Conservation (phyloP, 768 basidiomycete genomes). For the Cubamyces sp. region DNA sequence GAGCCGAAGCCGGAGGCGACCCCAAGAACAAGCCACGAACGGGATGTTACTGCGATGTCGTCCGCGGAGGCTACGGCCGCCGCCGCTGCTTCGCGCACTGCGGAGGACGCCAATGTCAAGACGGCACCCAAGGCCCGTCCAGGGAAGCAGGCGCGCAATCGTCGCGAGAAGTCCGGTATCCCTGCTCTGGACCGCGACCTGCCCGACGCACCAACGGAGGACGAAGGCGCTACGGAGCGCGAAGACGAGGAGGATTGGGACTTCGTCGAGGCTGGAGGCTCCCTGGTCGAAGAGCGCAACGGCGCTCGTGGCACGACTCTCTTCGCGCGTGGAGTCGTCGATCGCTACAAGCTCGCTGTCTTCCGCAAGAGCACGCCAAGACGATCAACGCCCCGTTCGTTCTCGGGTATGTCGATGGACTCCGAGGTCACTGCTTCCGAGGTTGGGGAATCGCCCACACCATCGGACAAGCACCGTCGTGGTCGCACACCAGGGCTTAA, state of each 20-base stretch:
- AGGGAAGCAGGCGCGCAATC: constrained; percentile 40
- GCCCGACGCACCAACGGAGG: constrained; percentile 54
- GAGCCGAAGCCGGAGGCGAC: constrained; percentile 18
- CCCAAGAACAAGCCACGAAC: constrained; percentile 22
- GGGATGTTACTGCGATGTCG: constrained; percentile 25
- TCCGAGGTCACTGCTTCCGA: constrained; percentile 46
- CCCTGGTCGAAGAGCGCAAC: constrained; percentile 75
- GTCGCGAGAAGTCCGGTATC: constrained; percentile 84
- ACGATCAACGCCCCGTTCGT: constrained; percentile 48
- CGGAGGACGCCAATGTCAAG: constrained; percentile 27
- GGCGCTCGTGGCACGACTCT: constrained; percentile 79
- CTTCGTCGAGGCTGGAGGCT: constrained; percentile 76
- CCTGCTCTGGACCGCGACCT: constrained; percentile 77
- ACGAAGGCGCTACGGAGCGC: constrained; percentile 44
- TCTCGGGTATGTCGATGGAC: constrained; percentile 62
- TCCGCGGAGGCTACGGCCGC: constrained; percentile 19
- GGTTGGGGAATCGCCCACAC: constrained; percentile 47
- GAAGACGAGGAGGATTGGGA: constrained; percentile 92
- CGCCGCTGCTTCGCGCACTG: constrained; percentile 20
- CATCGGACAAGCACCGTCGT: constrained; percentile 59
- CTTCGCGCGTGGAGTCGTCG: constrained; percentile 90
- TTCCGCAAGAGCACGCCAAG: constrained; percentile 81
- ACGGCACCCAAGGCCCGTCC: constrained; percentile 23
- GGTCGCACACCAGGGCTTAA: constrained; percentile 71
- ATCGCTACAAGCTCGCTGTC: constrained; percentile 82